phyloP scores from a whole-genome alignment of 1,284 basidiomycete species.

The Tilletia caries region DNA sequence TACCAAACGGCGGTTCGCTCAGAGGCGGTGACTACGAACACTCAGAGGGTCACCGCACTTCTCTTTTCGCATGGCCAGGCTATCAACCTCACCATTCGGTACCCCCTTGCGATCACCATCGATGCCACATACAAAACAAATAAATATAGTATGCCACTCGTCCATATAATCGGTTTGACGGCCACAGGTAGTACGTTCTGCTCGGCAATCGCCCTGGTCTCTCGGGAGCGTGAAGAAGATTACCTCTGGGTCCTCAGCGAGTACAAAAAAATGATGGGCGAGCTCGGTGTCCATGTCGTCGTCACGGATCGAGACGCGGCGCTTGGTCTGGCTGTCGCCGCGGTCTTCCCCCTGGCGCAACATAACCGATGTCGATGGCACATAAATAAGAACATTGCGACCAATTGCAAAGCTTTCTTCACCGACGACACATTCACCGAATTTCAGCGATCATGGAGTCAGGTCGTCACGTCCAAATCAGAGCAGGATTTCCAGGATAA shows the following conservation, averaged over 20 bases:
- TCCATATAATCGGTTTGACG: background rate
- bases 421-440: too few species aligned
- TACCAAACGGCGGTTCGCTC: background rate
- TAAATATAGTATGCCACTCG: background rate
- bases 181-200: background rate
- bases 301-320: too few species aligned
- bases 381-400: too few species aligned
- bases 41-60: background rate
- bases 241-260: background rate
- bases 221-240: background rate
- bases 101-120: background rate
- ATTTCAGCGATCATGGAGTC: too few species aligned
- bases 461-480: too few species aligned
- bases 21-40: background rate
- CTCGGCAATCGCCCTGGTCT: background rate
- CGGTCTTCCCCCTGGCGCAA: too few species aligned
- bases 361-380: too few species aligned
- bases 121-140: background rate
- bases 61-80: background rate
- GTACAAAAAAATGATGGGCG: slow-evolving; percentile 1
- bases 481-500: too few species aligned
- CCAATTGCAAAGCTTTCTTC: too few species aligned
- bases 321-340: too few species aligned
- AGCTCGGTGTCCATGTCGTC: too few species aligned
- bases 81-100: background rate